These are phyloP conservation scores for Silene coronaria DNA, from an alignment of 179 eudicot species.

Conservation along the genomic window DNA sequence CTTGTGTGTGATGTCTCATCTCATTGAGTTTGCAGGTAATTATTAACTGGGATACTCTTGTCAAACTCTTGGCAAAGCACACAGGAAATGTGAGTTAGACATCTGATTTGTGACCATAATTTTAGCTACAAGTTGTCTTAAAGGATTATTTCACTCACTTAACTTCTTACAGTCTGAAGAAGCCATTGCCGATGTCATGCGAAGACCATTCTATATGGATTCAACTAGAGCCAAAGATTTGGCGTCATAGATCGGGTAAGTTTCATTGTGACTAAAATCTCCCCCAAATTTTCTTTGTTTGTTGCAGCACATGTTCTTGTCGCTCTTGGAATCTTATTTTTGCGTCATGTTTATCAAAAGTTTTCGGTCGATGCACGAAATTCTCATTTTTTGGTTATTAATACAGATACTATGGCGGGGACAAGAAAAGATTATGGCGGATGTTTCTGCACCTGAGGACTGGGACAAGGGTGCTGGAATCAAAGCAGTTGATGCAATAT, in stretches of 20 bases:
- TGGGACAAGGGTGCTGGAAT: constrained; percentile 77
- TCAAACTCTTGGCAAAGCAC: constrained; percentile 65
- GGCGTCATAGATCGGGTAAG: constrained; percentile 83
- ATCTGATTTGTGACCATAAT: not conserved
- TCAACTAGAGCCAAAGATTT: constrained; percentile 61
- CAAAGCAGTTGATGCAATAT: constrained; percentile 46
- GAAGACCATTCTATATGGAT: constrained; percentile 59
- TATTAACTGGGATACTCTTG: constrained; percentile 54
- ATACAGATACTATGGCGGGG: constrained; percentile 78
- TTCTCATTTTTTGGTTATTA: constrained; percentile 14
- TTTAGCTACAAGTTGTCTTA: not conserved
- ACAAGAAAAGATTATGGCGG: constrained; percentile 70
- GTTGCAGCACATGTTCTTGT: not conserved
- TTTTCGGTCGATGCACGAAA: not conserved
- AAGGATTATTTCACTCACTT: constrained; percentile 5
- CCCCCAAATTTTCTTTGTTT: not conserved
- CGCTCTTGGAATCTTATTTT: not conserved
- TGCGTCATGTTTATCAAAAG: not conserved
- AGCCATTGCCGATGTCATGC: constrained; percentile 52
- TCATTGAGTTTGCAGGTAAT: constrained; percentile 50
- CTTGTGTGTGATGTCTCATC: not conserved
- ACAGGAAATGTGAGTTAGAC: constrained; percentile 73
- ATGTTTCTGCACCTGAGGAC: constrained; percentile 66
- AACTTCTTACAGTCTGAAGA: constrained; percentile 58
- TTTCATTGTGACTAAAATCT: not conserved